A percentile compares a stretch with the other conserved stretches of the same genome.
These are phyloP conservation scores for Lactarius indigo DNA, from an alignment of 768 basidiomycete genomes.

Conservation along the genomic window DNA sequence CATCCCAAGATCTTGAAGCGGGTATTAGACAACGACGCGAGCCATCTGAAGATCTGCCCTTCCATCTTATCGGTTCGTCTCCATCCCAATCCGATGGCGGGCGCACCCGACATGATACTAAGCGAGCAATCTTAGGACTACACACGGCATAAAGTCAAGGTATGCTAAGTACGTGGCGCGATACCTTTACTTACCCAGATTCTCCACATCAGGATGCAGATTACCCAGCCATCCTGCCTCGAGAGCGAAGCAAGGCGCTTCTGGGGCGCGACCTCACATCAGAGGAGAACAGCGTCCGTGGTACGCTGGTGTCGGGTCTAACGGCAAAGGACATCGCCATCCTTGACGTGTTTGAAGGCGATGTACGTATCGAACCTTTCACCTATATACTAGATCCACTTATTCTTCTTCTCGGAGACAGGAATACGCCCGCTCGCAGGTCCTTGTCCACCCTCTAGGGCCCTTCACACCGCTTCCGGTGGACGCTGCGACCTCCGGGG, in stretches of 20 bases:
- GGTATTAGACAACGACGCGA: constrained; percentile 69
- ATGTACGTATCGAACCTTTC: constrained; percentile 42
- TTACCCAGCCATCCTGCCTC: constrained; percentile 81
- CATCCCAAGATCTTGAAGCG: constrained; percentile 77
- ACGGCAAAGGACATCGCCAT: constrained; percentile 56
- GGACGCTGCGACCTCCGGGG: not conserved
- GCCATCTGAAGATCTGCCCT: constrained; percentile 61
- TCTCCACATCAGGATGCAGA: constrained; percentile 49
- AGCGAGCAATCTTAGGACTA: constrained; percentile 47
- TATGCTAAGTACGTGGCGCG: constrained; percentile 29
- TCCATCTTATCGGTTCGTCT: constrained; percentile 67
- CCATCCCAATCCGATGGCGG: not conserved
- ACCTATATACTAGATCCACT: not conserved
- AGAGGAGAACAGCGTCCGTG: constrained; percentile 71
- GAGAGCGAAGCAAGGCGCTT: constrained; percentile 40
- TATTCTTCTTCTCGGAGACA: constrained; percentile 30
- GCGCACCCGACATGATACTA: not conserved
- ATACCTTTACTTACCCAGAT: not conserved
- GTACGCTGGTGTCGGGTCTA: constrained; percentile 75
- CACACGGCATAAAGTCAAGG: constrained; percentile 78
- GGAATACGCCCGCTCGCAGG: constrained; percentile 66
- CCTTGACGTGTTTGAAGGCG: constrained; percentile 81
- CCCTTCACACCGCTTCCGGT: constrained; percentile 34
- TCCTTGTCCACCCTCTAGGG: constrained; percentile 55
- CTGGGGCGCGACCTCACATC: constrained; percentile 41